Conservation (phyloP, 305 asterid species). For the Solanum hybrid region DNA sequence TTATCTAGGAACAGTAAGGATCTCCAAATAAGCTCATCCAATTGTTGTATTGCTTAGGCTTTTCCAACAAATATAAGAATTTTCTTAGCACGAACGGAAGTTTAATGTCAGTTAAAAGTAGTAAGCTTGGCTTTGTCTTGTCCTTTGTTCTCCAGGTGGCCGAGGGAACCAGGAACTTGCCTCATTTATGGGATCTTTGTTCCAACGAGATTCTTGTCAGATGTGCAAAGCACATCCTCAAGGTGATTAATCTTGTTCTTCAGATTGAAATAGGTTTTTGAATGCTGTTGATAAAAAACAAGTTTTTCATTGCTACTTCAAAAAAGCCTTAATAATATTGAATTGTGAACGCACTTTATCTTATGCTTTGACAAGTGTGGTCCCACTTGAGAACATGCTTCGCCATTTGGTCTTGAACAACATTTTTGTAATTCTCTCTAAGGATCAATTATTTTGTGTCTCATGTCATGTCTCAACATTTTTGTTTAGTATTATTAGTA, state of each 20-base stretch:
- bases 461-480: not conserved
- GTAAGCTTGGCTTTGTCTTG: constrained; percentile 7
- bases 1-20: constrained; percentile 77
- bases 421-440: not conserved
- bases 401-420: not conserved
- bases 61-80: not conserved
- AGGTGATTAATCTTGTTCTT: constrained; percentile 20
- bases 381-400: not conserved
- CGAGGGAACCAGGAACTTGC: constrained; percentile 36
- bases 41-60: constrained; percentile 8
- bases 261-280: not conserved
- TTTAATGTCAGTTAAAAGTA: not conserved
- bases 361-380: not conserved
- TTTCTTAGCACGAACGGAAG: constrained; percentile 6
- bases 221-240: constrained; percentile 41
- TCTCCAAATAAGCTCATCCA: constrained; percentile 7
- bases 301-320: not conserved
- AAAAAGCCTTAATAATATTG: not conserved
- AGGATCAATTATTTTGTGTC: not conserved
- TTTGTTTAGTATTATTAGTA: not conserved
- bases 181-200: constrained; percentile 45
- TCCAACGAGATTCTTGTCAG: constrained; percentile 40
- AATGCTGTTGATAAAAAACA: not conserved
- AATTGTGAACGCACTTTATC: not conserved
- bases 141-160: constrained; percentile 29